Percentiles rank a stretch among this genome's conserved stretches.
These are phyloP conservation scores for Rhodotorula taiwanensis DNA, from an alignment of 768 basidiomycete species.

Conservation along the genomic window DNA sequence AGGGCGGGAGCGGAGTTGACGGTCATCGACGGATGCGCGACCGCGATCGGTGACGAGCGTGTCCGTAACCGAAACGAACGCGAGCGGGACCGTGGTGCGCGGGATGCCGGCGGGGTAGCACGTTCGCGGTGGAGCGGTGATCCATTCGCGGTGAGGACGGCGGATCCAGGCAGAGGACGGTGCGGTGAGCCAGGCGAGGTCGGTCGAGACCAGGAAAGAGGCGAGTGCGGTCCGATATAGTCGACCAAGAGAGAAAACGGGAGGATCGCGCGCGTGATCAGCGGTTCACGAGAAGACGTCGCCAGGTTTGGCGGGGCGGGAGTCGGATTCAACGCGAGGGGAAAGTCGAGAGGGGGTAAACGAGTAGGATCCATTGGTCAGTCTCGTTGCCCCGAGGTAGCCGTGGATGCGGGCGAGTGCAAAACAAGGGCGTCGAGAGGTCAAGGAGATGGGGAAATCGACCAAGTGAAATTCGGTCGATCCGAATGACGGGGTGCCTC, in stretches of 20 bases:
- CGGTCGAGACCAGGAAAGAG: slow-evolving; percentile 2
- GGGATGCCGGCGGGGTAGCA: too few relatives aligned
- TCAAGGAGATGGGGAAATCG: too few relatives aligned
- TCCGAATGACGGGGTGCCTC: too few relatives aligned
- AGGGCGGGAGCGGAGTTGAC: background rate
- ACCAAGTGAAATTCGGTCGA: too few relatives aligned
- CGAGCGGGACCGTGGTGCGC: background rate
- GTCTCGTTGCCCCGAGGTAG: too few relatives aligned
- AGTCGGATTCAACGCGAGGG: slow-evolving; percentile 30
- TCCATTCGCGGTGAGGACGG: too few relatives aligned
- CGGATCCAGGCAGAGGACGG: slow-evolving; percentile 2
- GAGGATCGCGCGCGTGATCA: background rate
- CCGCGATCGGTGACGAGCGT: background rate
- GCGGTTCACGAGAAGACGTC: too few relatives aligned
- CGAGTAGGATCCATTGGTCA: too few relatives aligned
- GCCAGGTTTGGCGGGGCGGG: background rate
- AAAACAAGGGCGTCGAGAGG: too few relatives aligned
- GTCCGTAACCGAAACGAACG: background rate
- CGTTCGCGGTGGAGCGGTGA: too few relatives aligned
- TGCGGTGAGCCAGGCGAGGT: background rate
- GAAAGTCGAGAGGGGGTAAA: slow-evolving; percentile 24
- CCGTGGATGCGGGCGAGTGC: too few relatives aligned
- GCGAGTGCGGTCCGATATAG: slow-evolving; percentile 28
- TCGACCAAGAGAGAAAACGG: slow-evolving; percentile 23
- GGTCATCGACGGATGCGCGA: background rate